Conservation (phyloP, 2,329 filamentous ascomycete genomes). For the Fulvia fulva region DNA sequence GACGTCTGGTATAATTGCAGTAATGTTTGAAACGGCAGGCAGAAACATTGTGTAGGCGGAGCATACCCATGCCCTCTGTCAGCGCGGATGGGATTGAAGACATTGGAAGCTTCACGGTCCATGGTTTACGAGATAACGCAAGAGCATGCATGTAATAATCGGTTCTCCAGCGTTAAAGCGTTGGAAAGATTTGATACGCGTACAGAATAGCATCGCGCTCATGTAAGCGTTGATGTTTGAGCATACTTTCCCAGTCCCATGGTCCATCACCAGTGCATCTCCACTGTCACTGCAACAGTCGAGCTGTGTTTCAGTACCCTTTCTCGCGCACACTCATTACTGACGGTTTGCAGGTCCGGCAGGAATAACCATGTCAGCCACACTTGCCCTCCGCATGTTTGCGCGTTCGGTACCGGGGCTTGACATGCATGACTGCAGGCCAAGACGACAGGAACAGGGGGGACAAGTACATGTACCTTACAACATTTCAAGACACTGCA, state of each 20-base stretch:
- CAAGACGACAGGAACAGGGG: background rate
- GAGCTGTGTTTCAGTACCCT: background rate
- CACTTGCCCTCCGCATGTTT: background rate
- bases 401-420: background rate
- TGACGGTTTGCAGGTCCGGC: background rate
- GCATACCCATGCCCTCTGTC: background rate
- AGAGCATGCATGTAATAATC: conserved; percentile 10
- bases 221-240: conserved; percentile 6
- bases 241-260: background rate
- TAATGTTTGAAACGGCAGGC: background rate
- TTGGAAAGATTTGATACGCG: conserved; percentile 10
- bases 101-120: background rate
- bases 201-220: background rate
- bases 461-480: too few species aligned
- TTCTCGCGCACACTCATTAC: too few species aligned
- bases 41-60: background rate
- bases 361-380: background rate
- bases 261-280: background rate
- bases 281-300: background rate
- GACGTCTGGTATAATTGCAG: background rate
- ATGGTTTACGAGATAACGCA: conserved; percentile 8
- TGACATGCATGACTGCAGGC: background rate
- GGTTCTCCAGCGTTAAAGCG: conserved; percentile 10
- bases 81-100: background rate
- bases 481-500: background rate